Evolutionary conservation across 2,329 filamentous ascomycete species (phyloP), one percentile per base, ranked within the genome.

Genomic region (Aspergillus sp.): DNA sequence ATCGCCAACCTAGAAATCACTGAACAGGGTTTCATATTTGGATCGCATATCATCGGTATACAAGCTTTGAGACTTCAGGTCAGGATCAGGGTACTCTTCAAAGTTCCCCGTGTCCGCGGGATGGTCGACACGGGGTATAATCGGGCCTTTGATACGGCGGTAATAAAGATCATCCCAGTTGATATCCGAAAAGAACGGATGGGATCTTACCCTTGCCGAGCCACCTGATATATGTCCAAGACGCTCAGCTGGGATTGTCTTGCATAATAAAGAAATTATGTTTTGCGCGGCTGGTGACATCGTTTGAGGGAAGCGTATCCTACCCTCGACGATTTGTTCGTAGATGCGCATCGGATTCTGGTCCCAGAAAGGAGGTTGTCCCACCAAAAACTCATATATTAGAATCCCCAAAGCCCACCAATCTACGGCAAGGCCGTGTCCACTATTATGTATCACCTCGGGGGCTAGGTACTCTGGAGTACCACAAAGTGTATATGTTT

Each of bases 391-490:
- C 64, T 88, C 86, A 70, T 87, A 88, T 43, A 88, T 84, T 33
- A 88, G 74, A 61, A 88, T 87, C 25, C 86, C 86, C 59, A 88
- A 80, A 2, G 86, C 86, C 86, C 86, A 88, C 86, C 86, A 88
- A 72, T 88, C 86, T 40, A 88, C 86, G 37, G 86, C 85, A 47
- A 83, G 82, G 53, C 85, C 84, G 66, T 88, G 85, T 21, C 85
- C 83, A 72, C 74, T 86, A 70, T 87, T 88, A 58, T 84, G 79
- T 61, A 88, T 88, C 45, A 88, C 85, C 71, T 88, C 86, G 19
- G 86, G 86, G 4, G 86, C 86, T 19, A 88, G 80, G 69, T 88
- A 88, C 66, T 88, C 86, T 39, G 86, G 86, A 9, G 86, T 88
- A 40, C 86, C 86, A 66, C 86, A 88, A 35, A 88, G 77, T 5